phyloP scores from a whole-genome alignment of 345 rosid species.

The Dovyalis caffra region DNA sequence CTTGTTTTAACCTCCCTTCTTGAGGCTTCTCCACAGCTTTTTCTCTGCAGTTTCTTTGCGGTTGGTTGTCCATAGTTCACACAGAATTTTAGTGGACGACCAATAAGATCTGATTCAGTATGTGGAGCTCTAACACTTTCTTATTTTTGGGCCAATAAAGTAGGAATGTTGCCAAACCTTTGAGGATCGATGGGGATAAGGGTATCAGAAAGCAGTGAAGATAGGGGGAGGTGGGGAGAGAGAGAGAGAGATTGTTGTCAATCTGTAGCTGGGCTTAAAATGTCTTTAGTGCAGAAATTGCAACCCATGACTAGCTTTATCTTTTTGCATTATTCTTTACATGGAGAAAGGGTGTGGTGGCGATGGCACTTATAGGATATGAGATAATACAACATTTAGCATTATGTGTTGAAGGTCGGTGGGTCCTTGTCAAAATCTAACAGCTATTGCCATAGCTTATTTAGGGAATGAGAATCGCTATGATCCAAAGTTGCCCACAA shows the following conservation, averaged over 20 bases:
- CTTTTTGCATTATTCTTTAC: slow-evolving; percentile 26
- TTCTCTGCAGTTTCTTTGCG: slow-evolving; percentile 32
- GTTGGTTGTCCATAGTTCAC: slow-evolving; percentile 48
- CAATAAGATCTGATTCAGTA: slow-evolving; percentile 21
- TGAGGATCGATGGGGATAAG: neutral
- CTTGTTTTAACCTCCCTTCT: slow-evolving; percentile 39
- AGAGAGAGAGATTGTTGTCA: neutral
- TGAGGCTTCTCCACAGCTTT: slow-evolving; percentile 29
- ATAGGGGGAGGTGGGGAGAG: slow-evolving; percentile 9
- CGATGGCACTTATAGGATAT: slow-evolving; percentile 8
- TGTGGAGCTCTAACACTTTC: slow-evolving; percentile 12
- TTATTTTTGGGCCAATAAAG: slow-evolving; percentile 10
- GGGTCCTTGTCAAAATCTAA: slow-evolving; percentile 50
- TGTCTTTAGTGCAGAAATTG: slow-evolving; percentile 14
- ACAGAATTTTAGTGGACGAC: slow-evolving; percentile 10
- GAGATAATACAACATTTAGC: slow-evolving; percentile 40
- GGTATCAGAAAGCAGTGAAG: slow-evolving; percentile 18
- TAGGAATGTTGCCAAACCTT: slow-evolving; percentile 14
- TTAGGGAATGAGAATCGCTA: slow-evolving; percentile 32
- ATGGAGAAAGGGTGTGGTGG: slow-evolving; percentile 36
- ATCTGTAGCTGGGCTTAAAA: slow-evolving; percentile 20
- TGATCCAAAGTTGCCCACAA: slow-evolving; percentile 38
- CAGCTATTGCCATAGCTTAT: slow-evolving; percentile 26
- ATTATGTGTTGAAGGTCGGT: slow-evolving; percentile 33
- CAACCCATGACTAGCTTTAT: slow-evolving; percentile 16